Base-by-base conservation (phyloP, 1,139 yeast species). In the Diutina sp. region DNA sequence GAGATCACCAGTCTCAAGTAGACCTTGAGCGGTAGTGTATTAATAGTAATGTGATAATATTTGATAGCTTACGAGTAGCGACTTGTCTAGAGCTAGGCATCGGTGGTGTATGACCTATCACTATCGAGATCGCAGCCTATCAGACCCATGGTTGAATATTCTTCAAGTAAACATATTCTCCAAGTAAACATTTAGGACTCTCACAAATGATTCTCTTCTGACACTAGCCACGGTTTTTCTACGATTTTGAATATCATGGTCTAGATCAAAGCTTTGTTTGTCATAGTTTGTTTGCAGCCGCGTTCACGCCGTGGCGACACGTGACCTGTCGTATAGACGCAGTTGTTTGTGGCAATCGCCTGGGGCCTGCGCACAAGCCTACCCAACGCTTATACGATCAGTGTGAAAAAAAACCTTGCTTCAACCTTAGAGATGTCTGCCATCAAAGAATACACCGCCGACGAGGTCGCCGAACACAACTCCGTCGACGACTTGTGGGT, bases 401-500 rank as follows among this genome's bases (percentile, higher is more conserved):
- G 11, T 11, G 9, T 32, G 35, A 35, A 44, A 44, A 18, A 18
- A 44, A 6, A 6, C 46, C 8, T n/a, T 21, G n/a, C 46, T 44
- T 9, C 5, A 44, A 18, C 12, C 16, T 14, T 6, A 14, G 45
- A 11, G 12, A 50, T 50, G 53, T 50, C 53, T 52, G 70, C 72
- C 46, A 61, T 68, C 61, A 70, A 68, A 58, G 64, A 63, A 47
- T 70, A 63, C 64, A 72, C 74, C 44, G 63, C 66, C 57, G 90
- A 84, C 60, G 95, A 91, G 71, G 84, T 93, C 62, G 78, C 88
- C 60, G 71, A 82, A 68, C 98, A 93, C 78, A 85, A 79, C 71
- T 77, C 86, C 56, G 73, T 79, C 59, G 90, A 85, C 58, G 97
- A 91, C 69, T 78, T 89, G 63, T 93, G 97, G 96, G 79, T 93